Evolutionary conservation across 2,329 filamentous ascomycete genomes (phyloP).

Genomic region (Dactylellina drechsleri): DNA sequence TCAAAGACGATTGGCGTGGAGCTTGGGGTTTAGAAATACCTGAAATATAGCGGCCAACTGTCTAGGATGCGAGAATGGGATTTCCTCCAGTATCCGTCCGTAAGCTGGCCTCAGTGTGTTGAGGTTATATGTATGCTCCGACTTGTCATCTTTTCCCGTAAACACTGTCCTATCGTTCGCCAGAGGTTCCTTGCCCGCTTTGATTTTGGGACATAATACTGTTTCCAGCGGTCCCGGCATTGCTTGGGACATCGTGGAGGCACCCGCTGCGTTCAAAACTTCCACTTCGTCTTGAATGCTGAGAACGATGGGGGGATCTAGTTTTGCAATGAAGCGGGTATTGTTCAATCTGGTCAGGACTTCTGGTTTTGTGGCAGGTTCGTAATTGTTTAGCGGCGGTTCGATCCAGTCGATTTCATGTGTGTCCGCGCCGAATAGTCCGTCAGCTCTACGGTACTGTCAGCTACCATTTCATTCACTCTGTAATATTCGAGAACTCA

Average conservation of each 20-base stretch:
- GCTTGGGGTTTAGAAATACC: slow-evolving; percentile 5
- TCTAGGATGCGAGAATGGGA: slow-evolving; percentile 81
- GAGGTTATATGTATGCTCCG: slow-evolving; percentile 69
- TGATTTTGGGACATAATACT: slow-evolving; percentile 55
- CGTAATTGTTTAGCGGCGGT: slow-evolving; percentile 57
- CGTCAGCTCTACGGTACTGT: slow-evolving; percentile 28
- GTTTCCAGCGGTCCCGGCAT: slow-evolving; percentile 51
- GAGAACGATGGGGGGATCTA: slow-evolving; percentile 78
- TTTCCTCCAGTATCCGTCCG: slow-evolving; percentile 72
- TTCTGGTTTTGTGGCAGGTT: slow-evolving; percentile 53
- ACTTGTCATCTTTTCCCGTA: slow-evolving; percentile 56
- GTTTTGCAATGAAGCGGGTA: slow-evolving; percentile 72
- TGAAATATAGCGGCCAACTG: slow-evolving; percentile 81
- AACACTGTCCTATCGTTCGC: slow-evolving; percentile 53
- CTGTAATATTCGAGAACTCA: slow-evolving; percentile 7
- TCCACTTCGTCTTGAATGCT: slow-evolving; percentile 63
- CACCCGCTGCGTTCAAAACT: slow-evolving; percentile 53
- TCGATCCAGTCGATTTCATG: slow-evolving; percentile 58
- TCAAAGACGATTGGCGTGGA: neutral
- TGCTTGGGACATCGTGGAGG: slow-evolving; percentile 51
- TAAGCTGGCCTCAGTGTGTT: slow-evolving; percentile 79
- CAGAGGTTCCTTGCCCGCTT: slow-evolving; percentile 26
- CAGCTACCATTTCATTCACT: neutral
- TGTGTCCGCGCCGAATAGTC: slow-evolving; percentile 30
- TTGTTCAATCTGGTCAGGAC: slow-evolving; percentile 39